A percentile compares a stretch with the other conserved stretches of the same genome.
These are phyloP conservation scores for Monosporozyma aerobia DNA, from an alignment of 805 yeast species.

Conservation along the genomic window DNA sequence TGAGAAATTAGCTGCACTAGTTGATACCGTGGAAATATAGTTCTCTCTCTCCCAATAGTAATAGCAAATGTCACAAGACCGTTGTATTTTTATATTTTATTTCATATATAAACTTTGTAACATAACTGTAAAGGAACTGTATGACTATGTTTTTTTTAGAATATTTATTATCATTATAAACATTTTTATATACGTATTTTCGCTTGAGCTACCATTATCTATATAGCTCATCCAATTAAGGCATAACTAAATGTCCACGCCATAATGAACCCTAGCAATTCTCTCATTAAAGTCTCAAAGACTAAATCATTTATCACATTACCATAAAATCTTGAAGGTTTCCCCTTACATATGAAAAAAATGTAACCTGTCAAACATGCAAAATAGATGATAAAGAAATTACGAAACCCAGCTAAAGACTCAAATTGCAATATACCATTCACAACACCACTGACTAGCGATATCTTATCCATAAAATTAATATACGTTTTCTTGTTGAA, in stretches of 20 bases:
- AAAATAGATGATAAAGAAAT: conserved; percentile 33
- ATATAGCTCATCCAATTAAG: conserved; percentile 29
- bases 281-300: conserved; percentile 37
- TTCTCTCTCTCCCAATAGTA: background rate
- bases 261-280: conserved; percentile 44
- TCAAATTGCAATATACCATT: conserved; percentile 49
- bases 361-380: conserved; percentile 29
- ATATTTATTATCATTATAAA: background rate
- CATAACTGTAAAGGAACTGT: background rate
- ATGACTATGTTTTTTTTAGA: background rate
- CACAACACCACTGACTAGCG: conserved; percentile 42
- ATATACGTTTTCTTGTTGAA: conserved; percentile 20
- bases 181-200: background rate
- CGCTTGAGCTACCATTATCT: no score
- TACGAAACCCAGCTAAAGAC: conserved; percentile 39
- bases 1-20: conserved; percentile 29
- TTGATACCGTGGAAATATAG: conserved; percentile 21
- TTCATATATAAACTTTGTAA: background rate
- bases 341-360: conserved; percentile 28
- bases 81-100: background rate
- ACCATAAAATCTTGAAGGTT: conserved; percentile 33
- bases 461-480: conserved; percentile 37
- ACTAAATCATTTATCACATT: conserved; percentile 35
- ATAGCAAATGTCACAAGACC: no score
- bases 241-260: conserved; percentile 52